A percentile compares a stretch with the other conserved stretches of the same genome.
Evolutionary conservation across 2,329 filamentous ascomycete genomes (phyloP).

Genomic region (Akanthomyces uredinophilus): DNA sequence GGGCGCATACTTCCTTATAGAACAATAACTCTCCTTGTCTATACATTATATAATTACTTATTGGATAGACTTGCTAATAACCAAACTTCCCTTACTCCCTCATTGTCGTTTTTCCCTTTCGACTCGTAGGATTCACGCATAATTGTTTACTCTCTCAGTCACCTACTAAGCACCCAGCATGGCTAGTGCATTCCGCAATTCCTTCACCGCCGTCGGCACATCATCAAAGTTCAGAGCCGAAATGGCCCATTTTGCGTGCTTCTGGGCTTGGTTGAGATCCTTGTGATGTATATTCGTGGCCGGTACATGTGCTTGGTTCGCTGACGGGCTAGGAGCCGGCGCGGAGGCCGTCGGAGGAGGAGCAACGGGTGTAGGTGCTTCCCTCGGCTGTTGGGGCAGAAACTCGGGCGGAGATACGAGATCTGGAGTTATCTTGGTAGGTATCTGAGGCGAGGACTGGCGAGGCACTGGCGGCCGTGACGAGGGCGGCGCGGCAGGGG

Average conservation of each 20-base stretch:
- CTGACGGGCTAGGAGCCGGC: constrained; percentile 12
- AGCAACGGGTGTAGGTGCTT: constrained; percentile 19
- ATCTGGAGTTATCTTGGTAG: constrained; percentile 22
- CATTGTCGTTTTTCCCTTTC: background rate
- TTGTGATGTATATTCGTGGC: constrained; percentile 24
- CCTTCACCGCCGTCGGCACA: constrained; percentile 80
- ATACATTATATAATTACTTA: background rate
- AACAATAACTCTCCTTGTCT: background rate
- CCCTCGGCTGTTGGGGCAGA: constrained; percentile 16
- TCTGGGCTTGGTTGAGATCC: constrained; percentile 79
- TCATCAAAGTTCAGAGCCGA: constrained; percentile 97
- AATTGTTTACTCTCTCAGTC: background rate
- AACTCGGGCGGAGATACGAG: constrained; percentile 21
- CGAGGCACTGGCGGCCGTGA: constrained; percentile 22
- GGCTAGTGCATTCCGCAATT: constrained; percentile 70
- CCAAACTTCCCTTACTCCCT: background rate
- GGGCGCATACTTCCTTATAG: background rate
- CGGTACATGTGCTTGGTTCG: constrained; percentile 15
- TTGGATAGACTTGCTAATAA: background rate
- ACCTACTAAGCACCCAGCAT: constrained; percentile 54
- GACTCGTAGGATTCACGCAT: background rate
- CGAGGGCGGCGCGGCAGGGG: constrained; percentile 9
- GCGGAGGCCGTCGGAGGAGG: constrained; percentile 17
- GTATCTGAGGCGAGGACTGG: constrained; percentile 26
- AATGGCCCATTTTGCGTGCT: constrained; percentile 95